phyloP scores from a whole-genome alignment of 106 monocot genomes.

The Apostasia shenzhenica region DNA sequence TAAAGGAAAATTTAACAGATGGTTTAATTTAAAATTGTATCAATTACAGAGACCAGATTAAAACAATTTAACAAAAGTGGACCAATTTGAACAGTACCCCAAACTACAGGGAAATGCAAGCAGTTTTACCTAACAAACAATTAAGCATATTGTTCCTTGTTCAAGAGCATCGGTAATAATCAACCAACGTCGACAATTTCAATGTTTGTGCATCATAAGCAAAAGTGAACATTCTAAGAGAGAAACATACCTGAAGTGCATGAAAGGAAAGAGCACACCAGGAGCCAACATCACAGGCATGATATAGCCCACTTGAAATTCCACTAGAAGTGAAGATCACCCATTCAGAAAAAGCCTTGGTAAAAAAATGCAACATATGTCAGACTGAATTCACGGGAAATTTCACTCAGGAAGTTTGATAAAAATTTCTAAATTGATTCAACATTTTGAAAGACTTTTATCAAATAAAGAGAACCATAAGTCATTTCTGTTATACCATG shows the following conservation, averaged over 20 bases:
- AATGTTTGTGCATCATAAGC: background rate
- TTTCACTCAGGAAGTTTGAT: too few relatives aligned
- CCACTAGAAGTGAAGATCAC: constrained; percentile 88
- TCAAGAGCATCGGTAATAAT: too few relatives aligned
- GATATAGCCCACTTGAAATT: constrained; percentile 87
- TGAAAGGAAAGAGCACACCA: constrained; percentile 85
- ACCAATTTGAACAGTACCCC: too few relatives aligned
- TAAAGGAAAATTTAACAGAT: too few relatives aligned
- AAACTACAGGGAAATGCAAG: too few relatives aligned
- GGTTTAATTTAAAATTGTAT: too few relatives aligned
- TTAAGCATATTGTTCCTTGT: too few relatives aligned
- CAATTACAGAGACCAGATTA: too few relatives aligned
- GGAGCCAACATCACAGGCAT: constrained; percentile 93
- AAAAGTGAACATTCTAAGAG: background rate
- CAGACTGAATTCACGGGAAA: background rate
- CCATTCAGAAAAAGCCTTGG: constrained; percentile 90
- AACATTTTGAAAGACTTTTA: background rate
- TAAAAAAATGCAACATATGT: constrained; percentile 4
- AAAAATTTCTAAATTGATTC: background rate
- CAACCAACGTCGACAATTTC: too few relatives aligned
- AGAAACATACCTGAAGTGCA: constrained; percentile 67
- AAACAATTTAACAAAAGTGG: too few relatives aligned
- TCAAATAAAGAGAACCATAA: background rate
- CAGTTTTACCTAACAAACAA: too few relatives aligned
- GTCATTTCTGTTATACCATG: background rate